Evolutionary conservation across 176 grass and related monocot genomes (phyloP).

Genomic region (Areca catechu): DNA sequence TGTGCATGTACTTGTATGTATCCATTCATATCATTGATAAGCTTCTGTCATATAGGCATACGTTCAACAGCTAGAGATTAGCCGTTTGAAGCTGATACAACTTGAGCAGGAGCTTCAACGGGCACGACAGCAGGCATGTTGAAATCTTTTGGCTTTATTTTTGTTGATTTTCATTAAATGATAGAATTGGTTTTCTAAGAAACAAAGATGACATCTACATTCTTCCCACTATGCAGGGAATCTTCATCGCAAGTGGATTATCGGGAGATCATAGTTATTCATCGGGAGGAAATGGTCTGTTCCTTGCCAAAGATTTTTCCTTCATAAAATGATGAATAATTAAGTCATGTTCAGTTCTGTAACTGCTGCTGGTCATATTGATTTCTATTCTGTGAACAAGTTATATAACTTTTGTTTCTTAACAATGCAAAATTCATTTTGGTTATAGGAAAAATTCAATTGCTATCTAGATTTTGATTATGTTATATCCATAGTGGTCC

Average conservation of each 20-base stretch:
- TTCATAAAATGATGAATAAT: background rate
- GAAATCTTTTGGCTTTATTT: background rate
- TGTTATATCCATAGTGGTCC: too few relatives aligned
- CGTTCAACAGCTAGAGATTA: conserved; percentile 64
- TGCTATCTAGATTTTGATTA: too few relatives aligned
- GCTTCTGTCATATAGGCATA: conserved; percentile 46
- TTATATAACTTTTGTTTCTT: too few relatives aligned
- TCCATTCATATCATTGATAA: background rate
- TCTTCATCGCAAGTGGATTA: conserved; percentile 61
- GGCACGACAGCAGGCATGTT: conserved; percentile 73
- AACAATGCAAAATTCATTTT: too few relatives aligned
- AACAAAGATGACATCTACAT: too few relatives aligned
- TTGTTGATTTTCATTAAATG: background rate
- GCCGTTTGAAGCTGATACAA: conserved; percentile 58
- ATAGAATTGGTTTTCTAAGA: too few relatives aligned
- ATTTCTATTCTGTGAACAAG: too few relatives aligned
- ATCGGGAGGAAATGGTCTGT: conserved; percentile 43
- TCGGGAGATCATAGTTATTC: conserved; percentile 47
- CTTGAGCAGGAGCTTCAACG: conserved; percentile 90
- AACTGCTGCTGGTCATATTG: too few relatives aligned
- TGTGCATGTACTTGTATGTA: too few relatives aligned
- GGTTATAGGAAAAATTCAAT: too few relatives aligned
- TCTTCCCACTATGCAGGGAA: conserved; percentile 33
- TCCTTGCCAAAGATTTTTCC: background rate
- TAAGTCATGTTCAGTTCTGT: too few relatives aligned